A percentile compares a stretch with the other conserved stretches of the same genome.
Conservation (phyloP, 306 rosid genomes). For the Rosa lucieae region DNA sequence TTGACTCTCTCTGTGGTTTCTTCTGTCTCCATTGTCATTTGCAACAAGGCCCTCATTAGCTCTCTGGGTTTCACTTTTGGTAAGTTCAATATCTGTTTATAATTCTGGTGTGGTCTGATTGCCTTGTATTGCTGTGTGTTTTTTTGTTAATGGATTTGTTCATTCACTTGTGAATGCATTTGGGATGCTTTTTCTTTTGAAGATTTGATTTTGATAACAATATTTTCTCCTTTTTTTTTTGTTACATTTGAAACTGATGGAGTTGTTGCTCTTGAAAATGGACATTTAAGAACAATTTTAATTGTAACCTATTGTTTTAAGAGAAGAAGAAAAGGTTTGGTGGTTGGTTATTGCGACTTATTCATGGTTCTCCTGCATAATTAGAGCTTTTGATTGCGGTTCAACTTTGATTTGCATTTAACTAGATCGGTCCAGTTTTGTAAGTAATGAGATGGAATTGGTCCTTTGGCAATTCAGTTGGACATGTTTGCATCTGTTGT, state of each 20-base stretch:
- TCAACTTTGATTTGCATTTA: background rate
- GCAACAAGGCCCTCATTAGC: conserved; percentile 81
- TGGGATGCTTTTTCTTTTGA: background rate
- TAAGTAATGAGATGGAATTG: background rate
- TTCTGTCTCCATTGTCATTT: conserved; percentile 83
- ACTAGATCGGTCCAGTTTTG: background rate
- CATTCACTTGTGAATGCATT: background rate
- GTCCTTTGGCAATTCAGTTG: conserved; percentile 7
- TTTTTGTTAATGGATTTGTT: background rate
- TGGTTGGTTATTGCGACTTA: background rate
- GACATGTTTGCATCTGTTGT: background rate
- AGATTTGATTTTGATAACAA: background rate
- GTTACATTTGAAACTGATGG: background rate
- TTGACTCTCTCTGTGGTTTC: conserved; percentile 79
- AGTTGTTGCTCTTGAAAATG: background rate
- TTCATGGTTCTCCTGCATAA: background rate
- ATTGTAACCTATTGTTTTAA: background rate
- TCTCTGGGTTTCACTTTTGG: conserved; percentile 71
- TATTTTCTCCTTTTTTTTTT: background rate
- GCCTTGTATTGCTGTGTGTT: background rate
- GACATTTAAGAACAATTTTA: background rate
- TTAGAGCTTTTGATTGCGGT: background rate
- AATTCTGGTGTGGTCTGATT: background rate
- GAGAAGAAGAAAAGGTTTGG: background rate
- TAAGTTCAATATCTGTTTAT: conserved; percentile 25